Evolutionary conservation across 139 green algal genomes (phyloP).

Genomic region (Chlorella sp.): DNA sequence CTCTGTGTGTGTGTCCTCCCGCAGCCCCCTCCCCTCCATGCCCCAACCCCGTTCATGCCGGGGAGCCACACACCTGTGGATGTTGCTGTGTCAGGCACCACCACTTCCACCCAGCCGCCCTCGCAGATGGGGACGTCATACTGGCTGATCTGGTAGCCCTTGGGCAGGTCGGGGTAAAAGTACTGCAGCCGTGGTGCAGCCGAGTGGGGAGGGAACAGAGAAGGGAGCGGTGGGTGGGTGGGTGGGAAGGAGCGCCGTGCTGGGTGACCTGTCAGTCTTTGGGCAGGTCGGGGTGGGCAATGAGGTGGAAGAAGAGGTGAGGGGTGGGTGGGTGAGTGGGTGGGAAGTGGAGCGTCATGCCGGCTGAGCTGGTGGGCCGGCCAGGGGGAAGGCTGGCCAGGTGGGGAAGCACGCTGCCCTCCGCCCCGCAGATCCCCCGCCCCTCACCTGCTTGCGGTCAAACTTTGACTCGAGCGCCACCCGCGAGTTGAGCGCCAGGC

Average conservation of each 20-base stretch:
- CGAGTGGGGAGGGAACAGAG: not conserved
- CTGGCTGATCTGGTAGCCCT: slow-evolving; percentile 98
- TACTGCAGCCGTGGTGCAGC: slow-evolving; percentile 84
- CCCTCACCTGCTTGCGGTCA: slow-evolving; percentile 91
- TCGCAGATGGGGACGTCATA: slow-evolving; percentile 90
- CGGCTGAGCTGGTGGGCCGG: too few relatives aligned
- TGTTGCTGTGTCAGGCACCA: slow-evolving; percentile 48
- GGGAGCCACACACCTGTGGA: not conserved
- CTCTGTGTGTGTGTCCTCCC: too few relatives aligned
- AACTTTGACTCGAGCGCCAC: slow-evolving; percentile 92
- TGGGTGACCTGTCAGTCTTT: too few relatives aligned
- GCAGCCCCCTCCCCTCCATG: not conserved
- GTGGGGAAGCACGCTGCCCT: too few relatives aligned
- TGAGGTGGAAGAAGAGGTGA: too few relatives aligned
- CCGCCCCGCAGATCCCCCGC: too few relatives aligned
- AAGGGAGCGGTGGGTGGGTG: not conserved
- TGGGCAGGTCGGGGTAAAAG: slow-evolving; percentile 98
- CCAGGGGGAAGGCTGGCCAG: too few relatives aligned
- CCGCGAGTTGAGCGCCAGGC: slow-evolving; percentile 84
- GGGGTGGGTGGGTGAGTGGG: too few relatives aligned
- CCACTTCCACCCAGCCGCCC: slow-evolving; percentile 65
- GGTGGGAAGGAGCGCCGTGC: too few relatives aligned
- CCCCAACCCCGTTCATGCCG: not conserved
- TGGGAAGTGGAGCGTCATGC: too few relatives aligned
- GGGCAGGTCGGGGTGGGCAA: too few relatives aligned